Evolutionary conservation across 129 eudicot species (phyloP).

Genomic region (Lactuca saligna): DNA sequence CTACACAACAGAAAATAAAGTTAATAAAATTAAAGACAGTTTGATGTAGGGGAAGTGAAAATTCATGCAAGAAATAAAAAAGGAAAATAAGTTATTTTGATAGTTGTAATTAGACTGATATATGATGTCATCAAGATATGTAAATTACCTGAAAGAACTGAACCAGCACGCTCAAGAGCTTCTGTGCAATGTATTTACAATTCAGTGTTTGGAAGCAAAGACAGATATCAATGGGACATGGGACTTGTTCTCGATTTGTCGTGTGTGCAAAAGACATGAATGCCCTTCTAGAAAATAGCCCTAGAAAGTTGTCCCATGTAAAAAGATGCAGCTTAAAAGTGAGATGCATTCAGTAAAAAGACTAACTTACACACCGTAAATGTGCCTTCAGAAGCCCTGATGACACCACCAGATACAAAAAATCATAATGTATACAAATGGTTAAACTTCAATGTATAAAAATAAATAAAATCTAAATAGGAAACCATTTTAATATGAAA

Average conservation of each 20-base stretch:
- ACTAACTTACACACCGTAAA: slow-evolving; percentile 71
- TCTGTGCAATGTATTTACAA: slow-evolving; percentile 41
- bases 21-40: slow-evolving; percentile 17
- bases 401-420: slow-evolving; percentile 99
- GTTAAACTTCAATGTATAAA: no score
- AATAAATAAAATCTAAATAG: no score
- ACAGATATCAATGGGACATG: no score
- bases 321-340: not conserved
- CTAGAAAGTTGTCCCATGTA: no score
- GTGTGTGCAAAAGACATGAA: not conserved
- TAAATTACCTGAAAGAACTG: slow-evolving; percentile 74
- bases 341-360: not conserved
- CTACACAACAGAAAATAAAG: slow-evolving; percentile 40
- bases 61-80: slow-evolving; percentile 30
- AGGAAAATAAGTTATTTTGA: slow-evolving; percentile 10
- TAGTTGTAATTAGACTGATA: not conserved
- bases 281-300: not conserved
- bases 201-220: not conserved
- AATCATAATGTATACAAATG: no score
- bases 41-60: slow-evolving; percentile 7
- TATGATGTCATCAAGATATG: not conserved
- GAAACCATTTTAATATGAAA: no score
- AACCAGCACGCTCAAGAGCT: slow-evolving; percentile 82
- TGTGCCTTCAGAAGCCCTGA: slow-evolving; percentile 82
- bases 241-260: no score